Evolutionary conservation across 2,329 filamentous ascomycete species (phyloP), one percentile per base, ranked within the genome.

Genomic region (Venturiaceae sp.): DNA sequence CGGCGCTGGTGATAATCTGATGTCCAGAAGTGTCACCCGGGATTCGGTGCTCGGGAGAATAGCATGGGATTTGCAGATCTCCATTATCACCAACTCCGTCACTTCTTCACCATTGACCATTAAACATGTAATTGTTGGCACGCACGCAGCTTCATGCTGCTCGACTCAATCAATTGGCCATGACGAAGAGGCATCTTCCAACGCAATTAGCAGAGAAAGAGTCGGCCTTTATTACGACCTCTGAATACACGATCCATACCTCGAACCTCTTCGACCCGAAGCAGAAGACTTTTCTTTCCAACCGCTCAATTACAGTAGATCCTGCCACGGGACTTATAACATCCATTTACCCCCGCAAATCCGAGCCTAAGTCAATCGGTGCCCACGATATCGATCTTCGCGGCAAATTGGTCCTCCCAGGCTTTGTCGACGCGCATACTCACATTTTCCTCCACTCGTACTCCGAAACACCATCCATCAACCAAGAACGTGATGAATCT

Each of bases 391-490:
- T 80, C 82, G 64, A 74, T 82, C n/a, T 81, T 83, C 62, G 69
- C 82, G 7, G 80, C 16, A 67, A 66, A 11, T 66, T 74, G 34
- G 71, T 83, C 5, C 67, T 83, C 1, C 80, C 81, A 0, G 78
- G 79, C 5, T 83, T 83, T 64, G 75, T 83, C 55, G 81, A 83
- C 62, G 80, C 78, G 0, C 81, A 83, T 64, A 79, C 81, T 71
- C 81, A 83, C 66, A 72, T 83, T 13, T 71, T 83, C 44, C 73
- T 80, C 52, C 74, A 82, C 55, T 37, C 60, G 4, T 64, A 59
- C 62, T 71, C 71, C 46, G 76, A 78, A 59, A 70, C 72, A 8
- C 60, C 69, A 5, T 66, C 72, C 5, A 61, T 72, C 4, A 66
- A 77, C 39, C 82, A 84, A 64, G 79, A 82, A 68, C 77, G 81